Conservation (phyloP, 192 early-diverging fungal species). For the Paraglomus brasilianum region DNA sequence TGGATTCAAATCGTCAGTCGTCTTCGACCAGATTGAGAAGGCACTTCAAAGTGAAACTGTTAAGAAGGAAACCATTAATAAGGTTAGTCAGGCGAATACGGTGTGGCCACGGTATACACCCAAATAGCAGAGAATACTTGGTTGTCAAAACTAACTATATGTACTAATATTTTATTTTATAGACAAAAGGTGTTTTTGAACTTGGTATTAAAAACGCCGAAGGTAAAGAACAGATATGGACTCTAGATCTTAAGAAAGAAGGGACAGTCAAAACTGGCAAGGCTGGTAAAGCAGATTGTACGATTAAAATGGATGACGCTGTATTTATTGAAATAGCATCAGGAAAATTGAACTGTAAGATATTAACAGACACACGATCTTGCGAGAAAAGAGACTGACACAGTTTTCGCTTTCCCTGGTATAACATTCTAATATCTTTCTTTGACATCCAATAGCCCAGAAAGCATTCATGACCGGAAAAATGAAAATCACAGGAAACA, state of each 20-base stretch:
- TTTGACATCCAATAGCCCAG: constrained; percentile 53
- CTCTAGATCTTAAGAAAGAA: constrained; percentile 80
- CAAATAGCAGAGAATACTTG: not conserved
- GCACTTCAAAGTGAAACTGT: constrained; percentile 59
- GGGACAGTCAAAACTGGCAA: constrained; percentile 55
- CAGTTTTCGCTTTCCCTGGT: not conserved
- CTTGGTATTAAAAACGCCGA: constrained; percentile 78
- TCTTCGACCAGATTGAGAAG: constrained; percentile 69
- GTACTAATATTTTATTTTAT: not conserved
- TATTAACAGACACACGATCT: not conserved
- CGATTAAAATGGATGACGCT: constrained; percentile 66
- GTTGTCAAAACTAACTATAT: no score
- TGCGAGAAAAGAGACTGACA: no score
- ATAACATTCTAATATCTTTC: not conserved
- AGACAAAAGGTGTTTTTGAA: constrained; percentile 83
- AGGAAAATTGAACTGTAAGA: constrained; percentile 84
- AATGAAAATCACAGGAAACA: constrained; percentile 78
- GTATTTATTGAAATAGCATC: constrained; percentile 80
- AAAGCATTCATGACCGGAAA: constrained; percentile 91
- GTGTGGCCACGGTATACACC: not conserved
- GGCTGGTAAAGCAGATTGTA: constrained; percentile 69
- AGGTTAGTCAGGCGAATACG: constrained; percentile 36
- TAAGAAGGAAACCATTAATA: constrained; percentile 61
- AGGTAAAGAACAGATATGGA: constrained; percentile 74
- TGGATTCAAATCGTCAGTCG: constrained; percentile 74